Conservation (phyloP, 2,329 filamentous ascomycete species). For the Arthrobotrys sphaeroides region DNA sequence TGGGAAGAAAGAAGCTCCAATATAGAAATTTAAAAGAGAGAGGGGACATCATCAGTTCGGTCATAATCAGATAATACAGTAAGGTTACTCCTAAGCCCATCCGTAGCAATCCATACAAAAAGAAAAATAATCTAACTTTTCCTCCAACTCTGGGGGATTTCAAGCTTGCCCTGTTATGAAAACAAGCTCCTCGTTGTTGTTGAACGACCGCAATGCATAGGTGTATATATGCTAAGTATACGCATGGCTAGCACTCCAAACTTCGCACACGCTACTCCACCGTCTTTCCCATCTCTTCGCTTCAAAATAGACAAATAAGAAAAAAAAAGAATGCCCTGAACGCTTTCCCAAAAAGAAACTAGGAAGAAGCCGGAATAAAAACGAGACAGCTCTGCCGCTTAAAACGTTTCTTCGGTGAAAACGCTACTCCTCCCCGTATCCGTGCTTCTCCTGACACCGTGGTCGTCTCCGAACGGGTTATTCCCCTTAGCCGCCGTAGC, state of each 20-base stretch:
- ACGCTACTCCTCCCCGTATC: conserved; percentile 50
- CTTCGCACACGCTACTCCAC: not conserved
- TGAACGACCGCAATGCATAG: not conserved
- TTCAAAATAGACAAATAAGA: no score
- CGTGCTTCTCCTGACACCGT: conserved; percentile 40
- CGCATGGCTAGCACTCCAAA: not conserved
- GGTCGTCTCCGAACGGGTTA: conserved; percentile 44
- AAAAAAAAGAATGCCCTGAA: not conserved
- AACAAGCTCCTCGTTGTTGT: not conserved
- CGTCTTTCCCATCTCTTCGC: not conserved
- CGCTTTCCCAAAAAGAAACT: no score
- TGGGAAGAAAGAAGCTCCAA: not conserved
- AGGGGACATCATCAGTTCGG: not conserved
- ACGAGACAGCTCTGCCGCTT: not conserved
- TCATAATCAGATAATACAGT: conserved; percentile 5
- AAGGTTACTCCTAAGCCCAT: not conserved
- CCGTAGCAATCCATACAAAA: not conserved
- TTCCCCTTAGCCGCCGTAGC: conserved; percentile 2
- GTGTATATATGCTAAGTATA: not conserved
- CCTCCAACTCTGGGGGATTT: not conserved
- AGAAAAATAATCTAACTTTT: not conserved
- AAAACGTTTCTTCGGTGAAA: conserved; percentile 47
- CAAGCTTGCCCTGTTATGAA: not conserved
- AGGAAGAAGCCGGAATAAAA: no score
- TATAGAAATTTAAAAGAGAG: not conserved